phyloP scores from a whole-genome alignment of 139 green algal species.

The Chlorella sp. region DNA sequence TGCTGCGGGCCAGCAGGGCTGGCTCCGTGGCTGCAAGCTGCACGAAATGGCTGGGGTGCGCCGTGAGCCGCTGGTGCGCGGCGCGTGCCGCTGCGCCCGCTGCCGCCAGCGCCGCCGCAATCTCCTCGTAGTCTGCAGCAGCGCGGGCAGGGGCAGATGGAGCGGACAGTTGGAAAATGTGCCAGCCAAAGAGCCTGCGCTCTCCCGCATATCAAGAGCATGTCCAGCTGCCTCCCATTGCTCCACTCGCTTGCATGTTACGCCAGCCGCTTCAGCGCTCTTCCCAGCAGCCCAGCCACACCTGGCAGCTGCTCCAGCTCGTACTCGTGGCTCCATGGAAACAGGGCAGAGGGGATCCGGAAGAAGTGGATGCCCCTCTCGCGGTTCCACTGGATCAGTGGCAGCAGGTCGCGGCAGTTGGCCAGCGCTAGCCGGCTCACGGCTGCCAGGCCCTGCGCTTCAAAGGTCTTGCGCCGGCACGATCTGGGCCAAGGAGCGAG shows the following conservation, averaged over 20 bases:
- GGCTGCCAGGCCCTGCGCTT: constrained; percentile 54
- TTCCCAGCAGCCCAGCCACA: not conserved
- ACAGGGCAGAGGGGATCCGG: constrained; percentile 57
- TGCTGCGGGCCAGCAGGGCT: constrained; percentile 43
- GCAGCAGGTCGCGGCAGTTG: constrained; percentile 63
- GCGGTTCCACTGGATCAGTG: constrained; percentile 67
- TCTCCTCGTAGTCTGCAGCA: constrained; percentile 21
- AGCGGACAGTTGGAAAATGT: not conserved
- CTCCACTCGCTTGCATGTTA: not conserved
- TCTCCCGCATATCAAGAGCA: not conserved
- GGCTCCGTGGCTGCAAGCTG: constrained; percentile 52
- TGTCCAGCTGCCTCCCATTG: not conserved
- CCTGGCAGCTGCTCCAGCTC: constrained; percentile 64
- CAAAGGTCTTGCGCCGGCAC: constrained; percentile 33
- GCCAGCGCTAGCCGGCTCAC: constrained; percentile 64
- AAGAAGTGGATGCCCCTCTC: constrained; percentile 76
- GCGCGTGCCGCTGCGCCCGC: constrained; percentile 60
- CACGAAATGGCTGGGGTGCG: constrained; percentile 52
- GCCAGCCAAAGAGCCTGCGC: too few species aligned
- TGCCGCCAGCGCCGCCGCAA: not conserved
- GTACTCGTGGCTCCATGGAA: constrained; percentile 67
- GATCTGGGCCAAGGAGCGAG: not conserved
- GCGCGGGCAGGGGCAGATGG: not conserved
- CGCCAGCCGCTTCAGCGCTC: too few species aligned
- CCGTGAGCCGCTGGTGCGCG: constrained; percentile 56